phyloP scores from a whole-genome alignment of 306 rosid genomes.

The Ormosia emarginata region DNA sequence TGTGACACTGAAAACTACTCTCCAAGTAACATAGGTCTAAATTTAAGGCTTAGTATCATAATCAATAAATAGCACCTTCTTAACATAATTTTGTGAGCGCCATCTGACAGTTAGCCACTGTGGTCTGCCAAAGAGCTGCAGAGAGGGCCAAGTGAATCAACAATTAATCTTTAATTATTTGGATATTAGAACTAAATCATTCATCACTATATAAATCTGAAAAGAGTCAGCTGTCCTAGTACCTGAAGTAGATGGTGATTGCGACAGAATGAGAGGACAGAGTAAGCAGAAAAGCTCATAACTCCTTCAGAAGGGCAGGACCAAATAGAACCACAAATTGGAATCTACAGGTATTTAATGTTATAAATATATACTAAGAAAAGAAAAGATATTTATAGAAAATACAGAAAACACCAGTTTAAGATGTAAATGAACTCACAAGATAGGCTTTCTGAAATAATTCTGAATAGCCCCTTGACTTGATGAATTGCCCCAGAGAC shows the following conservation, averaged over 20 bases:
- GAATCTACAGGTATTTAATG: conserved; percentile 43
- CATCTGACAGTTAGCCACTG: conserved; percentile 85
- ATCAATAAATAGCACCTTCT: conserved; percentile 39
- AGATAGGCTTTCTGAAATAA: conserved; percentile 81
- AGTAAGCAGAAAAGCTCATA: conserved; percentile 78
- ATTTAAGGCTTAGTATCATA: background rate
- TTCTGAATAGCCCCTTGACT: conserved; percentile 71
- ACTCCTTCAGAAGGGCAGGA: conserved; percentile 77
- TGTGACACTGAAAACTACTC: background rate
- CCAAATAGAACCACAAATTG: conserved; percentile 91
- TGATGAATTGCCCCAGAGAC: conserved; percentile 63
- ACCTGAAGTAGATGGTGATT: conserved; percentile 91
- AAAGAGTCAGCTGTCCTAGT: background rate
- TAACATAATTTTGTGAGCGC: conserved; percentile 71
- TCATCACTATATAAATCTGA: background rate
- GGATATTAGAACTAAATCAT: background rate
- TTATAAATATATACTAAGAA: background rate
- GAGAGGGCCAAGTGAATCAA: conserved; percentile 13
- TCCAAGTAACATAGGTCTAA: background rate
- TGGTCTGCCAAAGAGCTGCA: conserved; percentile 83
- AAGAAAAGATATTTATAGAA: background rate
- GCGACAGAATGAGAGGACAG: conserved; percentile 78
- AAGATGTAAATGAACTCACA: conserved; percentile 40
- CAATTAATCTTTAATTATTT: background rate
- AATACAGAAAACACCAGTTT: background rate